Conservation (phyloP, 1,284 basidiomycete genomes). For the Vanrija humicola region DNA sequence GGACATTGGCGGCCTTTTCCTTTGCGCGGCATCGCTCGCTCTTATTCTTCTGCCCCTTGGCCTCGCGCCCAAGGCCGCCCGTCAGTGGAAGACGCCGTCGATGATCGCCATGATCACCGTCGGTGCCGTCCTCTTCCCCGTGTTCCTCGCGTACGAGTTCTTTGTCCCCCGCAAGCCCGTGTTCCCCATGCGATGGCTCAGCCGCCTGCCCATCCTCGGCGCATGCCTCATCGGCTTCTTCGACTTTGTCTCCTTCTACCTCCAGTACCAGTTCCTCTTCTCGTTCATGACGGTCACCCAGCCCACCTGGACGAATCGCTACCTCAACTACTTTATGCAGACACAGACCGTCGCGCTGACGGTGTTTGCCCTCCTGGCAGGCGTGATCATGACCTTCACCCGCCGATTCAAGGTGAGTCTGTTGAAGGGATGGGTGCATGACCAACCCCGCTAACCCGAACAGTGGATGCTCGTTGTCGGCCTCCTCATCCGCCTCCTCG, state of each 20-base stretch:
- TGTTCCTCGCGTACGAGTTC: constrained; percentile 51
- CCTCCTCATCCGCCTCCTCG: constrained; percentile 63
- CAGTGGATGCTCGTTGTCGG: constrained; percentile 63
- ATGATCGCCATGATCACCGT: constrained; percentile 47
- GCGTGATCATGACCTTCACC: constrained; percentile 47
- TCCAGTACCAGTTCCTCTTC: constrained; percentile 43
- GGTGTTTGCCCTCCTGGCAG: constrained; percentile 51
- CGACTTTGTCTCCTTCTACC: constrained; percentile 62
- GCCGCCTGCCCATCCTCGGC: constrained; percentile 59
- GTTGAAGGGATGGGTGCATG: not conserved
- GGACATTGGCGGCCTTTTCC: constrained; percentile 59
- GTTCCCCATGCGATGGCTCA: constrained; percentile 56
- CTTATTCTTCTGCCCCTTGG: constrained; percentile 69
- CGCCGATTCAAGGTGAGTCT: constrained; percentile 50
- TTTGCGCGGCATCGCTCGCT: constrained; percentile 60
- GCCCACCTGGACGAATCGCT: constrained; percentile 31
- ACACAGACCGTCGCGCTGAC: constrained; percentile 47
- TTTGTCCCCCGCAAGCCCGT: constrained; percentile 50
- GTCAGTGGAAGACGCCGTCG: not conserved
- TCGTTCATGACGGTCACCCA: constrained; percentile 44
- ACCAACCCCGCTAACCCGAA: not conserved
- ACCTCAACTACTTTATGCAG: constrained; percentile 42
- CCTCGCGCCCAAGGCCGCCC: constrained; percentile 47
- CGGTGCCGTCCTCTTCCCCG: constrained; percentile 48
- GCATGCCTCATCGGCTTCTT: constrained; percentile 65